These are phyloP conservation scores for Claviceps arundinis DNA, from an alignment of 2,329 filamentous ascomycete species.

Conservation along the genomic window DNA sequence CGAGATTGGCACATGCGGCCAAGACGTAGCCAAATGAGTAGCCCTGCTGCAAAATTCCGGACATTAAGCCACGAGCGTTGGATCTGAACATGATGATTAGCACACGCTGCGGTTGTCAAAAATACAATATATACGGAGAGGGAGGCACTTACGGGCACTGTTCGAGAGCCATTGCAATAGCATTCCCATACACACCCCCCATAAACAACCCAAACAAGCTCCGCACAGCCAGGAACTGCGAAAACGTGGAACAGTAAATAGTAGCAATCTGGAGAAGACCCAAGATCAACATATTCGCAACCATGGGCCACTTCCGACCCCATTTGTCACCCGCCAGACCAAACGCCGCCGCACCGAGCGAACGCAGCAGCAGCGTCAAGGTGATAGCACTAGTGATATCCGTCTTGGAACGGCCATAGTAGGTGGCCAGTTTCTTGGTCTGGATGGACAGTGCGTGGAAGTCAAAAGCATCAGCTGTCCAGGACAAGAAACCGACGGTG, in stretches of 20 bases:
- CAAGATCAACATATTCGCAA: conserved; percentile 63
- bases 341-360: conserved; percentile 62
- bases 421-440: conserved; percentile 51
- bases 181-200: conserved; percentile 70
- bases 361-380: conserved; percentile 60
- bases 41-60: conserved; percentile 69
- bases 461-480: conserved; percentile 75
- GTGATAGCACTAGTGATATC: conserved; percentile 64
- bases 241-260: conserved; percentile 60
- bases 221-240: conserved; percentile 61
- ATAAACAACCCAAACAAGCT: conserved; percentile 66
- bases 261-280: conserved; percentile 59
- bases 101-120: too few species aligned
- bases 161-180: conserved; percentile 65
- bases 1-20: conserved; percentile 62
- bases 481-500: conserved; percentile 58
- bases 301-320: conserved; percentile 75
- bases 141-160: conserved; percentile 44
- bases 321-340: conserved; percentile 67
- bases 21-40: conserved; percentile 71
- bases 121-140: too few species aligned
- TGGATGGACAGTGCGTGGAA: conserved; percentile 73
- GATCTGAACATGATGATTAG: conserved; percentile 19
- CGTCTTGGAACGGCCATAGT: conserved; percentile 41
- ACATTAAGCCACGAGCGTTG: conserved; percentile 66